phyloP scores from a whole-genome alignment of 371 early-diverging fungal species.

The Quaeritorhiza haematococci region DNA sequence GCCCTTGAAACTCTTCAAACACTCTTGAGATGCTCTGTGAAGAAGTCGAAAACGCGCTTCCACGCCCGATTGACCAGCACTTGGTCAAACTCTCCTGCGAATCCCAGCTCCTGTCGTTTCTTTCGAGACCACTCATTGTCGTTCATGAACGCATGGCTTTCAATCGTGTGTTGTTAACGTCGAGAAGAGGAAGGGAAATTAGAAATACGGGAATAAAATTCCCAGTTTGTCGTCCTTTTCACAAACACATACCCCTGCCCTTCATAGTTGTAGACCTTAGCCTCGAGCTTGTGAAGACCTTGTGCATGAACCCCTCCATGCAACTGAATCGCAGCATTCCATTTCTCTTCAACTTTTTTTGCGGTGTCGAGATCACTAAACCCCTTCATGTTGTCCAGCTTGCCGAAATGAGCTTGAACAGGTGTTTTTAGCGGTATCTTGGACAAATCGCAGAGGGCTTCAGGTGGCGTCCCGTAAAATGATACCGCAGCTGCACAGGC shows the following conservation, averaged over 20 bases:
- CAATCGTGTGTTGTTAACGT: too few species aligned
- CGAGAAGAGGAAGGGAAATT: not conserved
- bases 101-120: constrained; percentile 38
- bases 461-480: constrained; percentile 52
- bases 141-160: constrained; percentile 58
- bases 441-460: constrained; percentile 34
- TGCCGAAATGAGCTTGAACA: constrained; percentile 51
- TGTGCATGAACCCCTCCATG: constrained; percentile 22
- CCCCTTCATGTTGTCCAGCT: constrained; percentile 35
- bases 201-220: too few species aligned
- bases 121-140: constrained; percentile 35
- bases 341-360: constrained; percentile 5
- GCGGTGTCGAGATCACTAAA: constrained; percentile 41
- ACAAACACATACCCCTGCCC: constrained; percentile 32
- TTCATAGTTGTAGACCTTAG: constrained; percentile 32
- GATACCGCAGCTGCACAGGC: constrained; percentile 17
- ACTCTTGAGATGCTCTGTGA: constrained; percentile 36
- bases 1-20: too few species aligned
- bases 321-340: not conserved
- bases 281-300: constrained; percentile 19
- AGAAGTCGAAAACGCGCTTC: constrained; percentile 38
- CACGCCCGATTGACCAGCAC: constrained; percentile 38
- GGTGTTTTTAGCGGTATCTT: constrained; percentile 38
- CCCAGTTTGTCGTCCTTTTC: too few species aligned
- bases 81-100: constrained; percentile 28